Conservation (phyloP, 2,329 filamentous ascomycete species). For the Canariomyces notabilis region DNA sequence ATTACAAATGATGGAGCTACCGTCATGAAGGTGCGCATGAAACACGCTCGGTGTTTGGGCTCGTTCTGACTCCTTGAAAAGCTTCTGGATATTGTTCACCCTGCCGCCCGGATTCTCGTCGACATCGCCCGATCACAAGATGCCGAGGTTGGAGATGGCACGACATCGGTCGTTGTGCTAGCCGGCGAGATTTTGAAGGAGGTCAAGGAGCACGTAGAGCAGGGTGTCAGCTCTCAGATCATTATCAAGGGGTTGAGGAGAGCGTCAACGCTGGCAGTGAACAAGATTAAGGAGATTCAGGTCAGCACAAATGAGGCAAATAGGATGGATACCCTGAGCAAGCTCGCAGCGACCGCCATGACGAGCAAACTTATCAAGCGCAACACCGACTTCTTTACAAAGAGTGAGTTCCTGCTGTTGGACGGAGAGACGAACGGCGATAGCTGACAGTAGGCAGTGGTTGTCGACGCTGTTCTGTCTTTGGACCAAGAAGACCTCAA, state of each 20-base stretch:
- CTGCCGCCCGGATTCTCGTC: slow-evolving; percentile 91
- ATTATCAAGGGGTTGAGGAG: slow-evolving; percentile 94
- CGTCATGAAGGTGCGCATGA: slow-evolving; percentile 79
- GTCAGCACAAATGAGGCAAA: slow-evolving; percentile 77
- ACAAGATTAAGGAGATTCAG: slow-evolving; percentile 98
- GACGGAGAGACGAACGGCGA: background rate
- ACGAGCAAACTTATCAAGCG: slow-evolving; percentile 99
- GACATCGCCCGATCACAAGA: slow-evolving; percentile 99
- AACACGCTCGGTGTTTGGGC: background rate
- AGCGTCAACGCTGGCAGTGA: slow-evolving; percentile 85
- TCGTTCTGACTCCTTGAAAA: slow-evolving; percentile 33
- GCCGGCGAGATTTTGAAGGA: slow-evolving; percentile 98
- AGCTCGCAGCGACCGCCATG: slow-evolving; percentile 94
- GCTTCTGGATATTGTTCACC: slow-evolving; percentile 98
- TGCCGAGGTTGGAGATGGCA: slow-evolving; percentile 96
- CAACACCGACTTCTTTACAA: slow-evolving; percentile 95
- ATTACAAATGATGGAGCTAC: slow-evolving; percentile 99
- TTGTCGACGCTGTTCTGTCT: slow-evolving; percentile 91
- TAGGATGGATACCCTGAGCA: slow-evolving; percentile 79
- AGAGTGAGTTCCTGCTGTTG: slow-evolving; percentile 59
- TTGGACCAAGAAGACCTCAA: slow-evolving; percentile 96
- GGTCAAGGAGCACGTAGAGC: slow-evolving; percentile 91
- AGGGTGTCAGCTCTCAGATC: slow-evolving; percentile 93
- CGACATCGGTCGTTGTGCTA: slow-evolving; percentile 92
- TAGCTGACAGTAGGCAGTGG: slow-evolving; percentile 57